Conservation (phyloP, 441 rosid species). For the Monsonia emarginata region DNA sequence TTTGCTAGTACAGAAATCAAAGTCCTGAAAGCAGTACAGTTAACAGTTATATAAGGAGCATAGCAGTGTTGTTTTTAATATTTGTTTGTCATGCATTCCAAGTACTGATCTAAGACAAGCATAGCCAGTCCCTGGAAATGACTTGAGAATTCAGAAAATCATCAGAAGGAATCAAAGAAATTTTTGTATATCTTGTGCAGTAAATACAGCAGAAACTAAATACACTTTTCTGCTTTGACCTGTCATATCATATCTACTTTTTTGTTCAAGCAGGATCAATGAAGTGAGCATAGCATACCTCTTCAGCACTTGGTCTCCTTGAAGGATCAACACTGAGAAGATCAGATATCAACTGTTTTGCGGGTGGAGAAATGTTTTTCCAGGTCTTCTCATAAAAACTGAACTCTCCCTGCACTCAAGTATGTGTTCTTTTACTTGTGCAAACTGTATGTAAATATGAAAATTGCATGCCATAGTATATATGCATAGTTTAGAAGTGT, state of each 20-base stretch:
- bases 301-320: constrained; percentile 50
- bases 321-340: constrained; percentile 57
- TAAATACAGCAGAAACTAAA: background rate
- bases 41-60: background rate
- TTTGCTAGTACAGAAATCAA: background rate
- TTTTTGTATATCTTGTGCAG: background rate
- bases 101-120: background rate
- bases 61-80: background rate
- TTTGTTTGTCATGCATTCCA: background rate
- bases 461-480: background rate
- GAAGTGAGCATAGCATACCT: constrained; percentile 23
- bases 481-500: background rate
- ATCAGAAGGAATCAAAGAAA: background rate
- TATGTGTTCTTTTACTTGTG: background rate
- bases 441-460: background rate
- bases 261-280: constrained; percentile 2
- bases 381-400: constrained; percentile 55
- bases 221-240: background rate
- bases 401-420: constrained; percentile 44
- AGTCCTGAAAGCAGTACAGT: background rate
- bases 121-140: background rate
- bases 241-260: background rate
- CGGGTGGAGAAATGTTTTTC: constrained; percentile 52
- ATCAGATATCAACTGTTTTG: constrained; percentile 47
- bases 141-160: background rate